These are phyloP conservation scores for Sistotremastrum niveocremeum DNA, from an alignment of 768 basidiomycete species.

Conservation along the genomic window DNA sequence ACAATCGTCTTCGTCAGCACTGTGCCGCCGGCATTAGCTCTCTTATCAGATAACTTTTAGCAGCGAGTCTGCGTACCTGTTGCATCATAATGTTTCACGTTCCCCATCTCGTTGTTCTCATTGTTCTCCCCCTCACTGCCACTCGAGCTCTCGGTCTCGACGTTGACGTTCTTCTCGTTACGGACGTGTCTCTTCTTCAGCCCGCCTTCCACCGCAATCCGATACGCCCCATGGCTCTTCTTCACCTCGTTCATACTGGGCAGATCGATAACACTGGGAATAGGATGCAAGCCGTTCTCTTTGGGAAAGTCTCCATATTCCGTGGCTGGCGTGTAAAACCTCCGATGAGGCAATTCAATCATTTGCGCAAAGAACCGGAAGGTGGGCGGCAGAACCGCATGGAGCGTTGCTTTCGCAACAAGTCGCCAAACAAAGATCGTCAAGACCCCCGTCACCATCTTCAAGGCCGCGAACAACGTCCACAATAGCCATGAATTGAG, in stretches of 20 bases:
- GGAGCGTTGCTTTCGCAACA: slow-evolving; percentile 63
- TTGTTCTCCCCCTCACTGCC: slow-evolving; percentile 23
- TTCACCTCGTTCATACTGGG: slow-evolving; percentile 23
- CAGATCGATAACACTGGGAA: slow-evolving; percentile 81
- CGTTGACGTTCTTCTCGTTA: not conserved
- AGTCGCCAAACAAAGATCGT: slow-evolving; percentile 83
- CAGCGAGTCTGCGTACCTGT: slow-evolving; percentile 44
- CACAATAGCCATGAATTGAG: slow-evolving; percentile 22
- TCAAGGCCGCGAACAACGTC: slow-evolving; percentile 27
- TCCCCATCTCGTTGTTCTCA: slow-evolving; percentile 17
- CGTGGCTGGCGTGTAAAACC: slow-evolving; percentile 86
- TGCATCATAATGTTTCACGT: slow-evolving; percentile 70
- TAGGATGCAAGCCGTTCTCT: slow-evolving; percentile 44
- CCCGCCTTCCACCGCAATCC: too few relatives aligned
- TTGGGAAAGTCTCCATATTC: slow-evolving; percentile 62
- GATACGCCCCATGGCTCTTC: not conserved
- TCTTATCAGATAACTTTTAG: slow-evolving; percentile 3
- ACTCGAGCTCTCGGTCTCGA: slow-evolving; percentile 14
- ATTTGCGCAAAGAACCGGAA: slow-evolving; percentile 64
- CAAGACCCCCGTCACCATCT: slow-evolving; percentile 51
- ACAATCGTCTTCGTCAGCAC: slow-evolving; percentile 86
- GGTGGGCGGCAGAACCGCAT: slow-evolving; percentile 64
- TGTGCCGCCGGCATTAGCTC: slow-evolving; percentile 15
- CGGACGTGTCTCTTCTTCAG: too few relatives aligned
- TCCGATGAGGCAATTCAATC: slow-evolving; percentile 63